phyloP scores from a whole-genome alignment of 2,329 filamentous ascomycete genomes.

The Gaeumannomyces tritici region DNA sequence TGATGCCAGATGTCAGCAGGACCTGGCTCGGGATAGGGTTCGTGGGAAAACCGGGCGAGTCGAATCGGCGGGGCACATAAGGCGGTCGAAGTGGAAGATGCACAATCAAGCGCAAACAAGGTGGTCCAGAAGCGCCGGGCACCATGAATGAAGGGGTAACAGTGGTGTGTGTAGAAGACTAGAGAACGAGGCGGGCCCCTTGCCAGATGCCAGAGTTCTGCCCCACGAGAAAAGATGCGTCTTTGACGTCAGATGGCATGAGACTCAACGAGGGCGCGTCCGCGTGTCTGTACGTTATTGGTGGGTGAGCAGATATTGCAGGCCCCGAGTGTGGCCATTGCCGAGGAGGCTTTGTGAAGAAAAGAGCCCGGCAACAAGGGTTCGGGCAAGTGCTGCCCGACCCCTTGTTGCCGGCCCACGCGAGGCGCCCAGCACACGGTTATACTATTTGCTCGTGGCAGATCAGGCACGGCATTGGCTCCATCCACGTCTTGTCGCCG shows the following conservation, averaged over 20 bases:
- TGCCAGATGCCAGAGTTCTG: not conserved
- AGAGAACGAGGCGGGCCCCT: not conserved
- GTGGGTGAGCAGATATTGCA: not conserved
- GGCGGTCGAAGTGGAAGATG: not conserved
- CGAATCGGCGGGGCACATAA: too few relatives aligned
- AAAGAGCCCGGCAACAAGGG: too few relatives aligned
- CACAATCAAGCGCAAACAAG: not conserved
- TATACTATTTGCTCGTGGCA: conserved; percentile 32
- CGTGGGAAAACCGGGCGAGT: not conserved
- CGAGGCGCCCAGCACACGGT: conserved; percentile 18
- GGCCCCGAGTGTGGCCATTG: not conserved
- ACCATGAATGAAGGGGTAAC: not conserved
- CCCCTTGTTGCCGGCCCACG: too few relatives aligned
- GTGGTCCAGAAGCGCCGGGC: not conserved
- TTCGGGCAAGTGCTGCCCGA: too few relatives aligned
- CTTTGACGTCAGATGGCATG: too few relatives aligned
- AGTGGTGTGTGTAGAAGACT: not conserved
- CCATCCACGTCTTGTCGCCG: conserved; percentile 43
- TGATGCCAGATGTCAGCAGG: not conserved
- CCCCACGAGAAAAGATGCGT: too few relatives aligned
- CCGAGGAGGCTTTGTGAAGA: not conserved
- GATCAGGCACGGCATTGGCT: conserved; percentile 39
- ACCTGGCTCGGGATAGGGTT: not conserved
- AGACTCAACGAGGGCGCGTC: not conserved
- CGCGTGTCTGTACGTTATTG: not conserved